phyloP scores from a whole-genome alignment of 2,329 filamentous ascomycete species.

The Hymenoscyphus scutula region DNA sequence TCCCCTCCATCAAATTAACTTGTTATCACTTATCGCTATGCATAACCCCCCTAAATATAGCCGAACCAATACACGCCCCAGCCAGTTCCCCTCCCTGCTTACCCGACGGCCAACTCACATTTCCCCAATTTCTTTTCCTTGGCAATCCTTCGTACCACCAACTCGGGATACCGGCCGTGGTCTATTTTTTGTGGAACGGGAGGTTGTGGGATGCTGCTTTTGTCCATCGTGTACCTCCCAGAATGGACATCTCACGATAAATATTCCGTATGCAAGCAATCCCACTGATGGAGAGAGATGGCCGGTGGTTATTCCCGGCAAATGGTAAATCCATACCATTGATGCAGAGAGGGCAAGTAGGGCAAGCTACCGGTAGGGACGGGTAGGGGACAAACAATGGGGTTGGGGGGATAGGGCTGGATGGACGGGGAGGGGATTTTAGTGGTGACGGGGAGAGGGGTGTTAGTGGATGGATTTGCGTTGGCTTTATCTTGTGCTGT shows the following conservation, averaged over 20 bases:
- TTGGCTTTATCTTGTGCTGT: constrained; percentile 1
- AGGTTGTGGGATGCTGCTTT: neutral
- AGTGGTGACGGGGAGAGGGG: neutral
- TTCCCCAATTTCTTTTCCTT: neutral
- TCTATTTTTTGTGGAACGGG: too few species aligned
- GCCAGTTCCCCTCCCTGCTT: constrained; percentile 6
- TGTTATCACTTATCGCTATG: neutral
- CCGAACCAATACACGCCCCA: neutral
- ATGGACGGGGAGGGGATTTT: neutral
- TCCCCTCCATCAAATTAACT: neutral
- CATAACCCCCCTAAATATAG: neutral
- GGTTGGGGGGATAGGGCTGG: neutral
- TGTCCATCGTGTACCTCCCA: too few species aligned
- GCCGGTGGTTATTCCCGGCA: too few species aligned
- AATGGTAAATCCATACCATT: too few species aligned
- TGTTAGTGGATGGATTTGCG: neutral
- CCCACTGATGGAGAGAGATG: too few species aligned
- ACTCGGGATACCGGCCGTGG: neutral
- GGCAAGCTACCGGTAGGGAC: too few species aligned
- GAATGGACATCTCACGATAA: too few species aligned
- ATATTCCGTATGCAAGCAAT: too few species aligned
- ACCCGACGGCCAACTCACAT: constrained; percentile 14
- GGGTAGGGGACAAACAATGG: too few species aligned
- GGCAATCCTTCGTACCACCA: neutral
- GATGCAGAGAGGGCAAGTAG: too few species aligned